Evolutionary conservation across 805 yeast species (phyloP), one percentile per base, ranked within the genome.

Genomic region (Danielozyma ontarioensis): DNA sequence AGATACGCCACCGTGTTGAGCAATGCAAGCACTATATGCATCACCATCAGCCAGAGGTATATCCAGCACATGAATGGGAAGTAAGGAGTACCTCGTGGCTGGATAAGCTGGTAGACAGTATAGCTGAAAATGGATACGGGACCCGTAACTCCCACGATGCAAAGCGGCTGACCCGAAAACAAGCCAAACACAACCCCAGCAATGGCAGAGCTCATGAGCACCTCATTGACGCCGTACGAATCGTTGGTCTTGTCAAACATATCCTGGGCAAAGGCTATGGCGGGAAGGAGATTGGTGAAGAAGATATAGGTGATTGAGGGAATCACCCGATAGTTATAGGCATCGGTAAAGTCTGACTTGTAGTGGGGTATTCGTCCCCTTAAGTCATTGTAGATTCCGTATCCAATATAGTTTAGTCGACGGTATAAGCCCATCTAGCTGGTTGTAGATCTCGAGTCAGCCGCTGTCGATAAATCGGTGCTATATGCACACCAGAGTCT

Each of bases 51-150:
- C 98, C 98, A 90, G 4, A 93, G 66, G 48, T 88, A 85, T 21
- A 90, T 67, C 97, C 97, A 93, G 53, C 90, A 81, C 96, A 93
- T 89, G 55, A 90, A 90, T 13, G 89, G 87, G 59, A 90, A 88
- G 53, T 74, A 88, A 6, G 72, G 70, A 1, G 72, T 62, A 6
- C 69, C 71, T 38, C 70, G 52, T 0, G 84, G 80, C 15, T 53
- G 59, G 24, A 85, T 70, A 31, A 85, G 69, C 39, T 81, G 82
- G 51, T 80, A 85, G 1, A 93, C 89, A 0, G 97, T 93, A 49
- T 87, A 88, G 50, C 85, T 85, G 70, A 93, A 90, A 39, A 90
- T 89, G 2, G 95, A 64, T 12, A 93, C 81, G 0, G 98, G 98
- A 0, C 97, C 98, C 0, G 97, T 93, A 4, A 90, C 97, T 3